Percentiles rank a stretch among this genome's conserved stretches.
These are phyloP conservation scores for Boletus eberwhitei DNA, from an alignment of 768 basidiomycete genomes.

Conservation along the genomic window DNA sequence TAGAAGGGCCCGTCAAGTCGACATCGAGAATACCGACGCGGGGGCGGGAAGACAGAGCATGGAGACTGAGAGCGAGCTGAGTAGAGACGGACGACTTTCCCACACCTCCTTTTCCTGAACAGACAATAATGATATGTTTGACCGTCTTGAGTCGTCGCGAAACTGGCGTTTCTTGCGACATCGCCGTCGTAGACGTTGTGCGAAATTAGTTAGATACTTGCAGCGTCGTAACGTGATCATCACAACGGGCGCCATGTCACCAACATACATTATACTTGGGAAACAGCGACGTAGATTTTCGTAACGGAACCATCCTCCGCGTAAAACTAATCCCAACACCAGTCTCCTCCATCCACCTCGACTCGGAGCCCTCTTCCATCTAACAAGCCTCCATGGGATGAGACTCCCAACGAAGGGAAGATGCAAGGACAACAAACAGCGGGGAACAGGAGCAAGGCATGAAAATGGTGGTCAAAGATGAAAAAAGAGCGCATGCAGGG, in stretches of 20 bases:
- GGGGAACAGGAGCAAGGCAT: constrained; percentile 25
- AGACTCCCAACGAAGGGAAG: constrained; percentile 49
- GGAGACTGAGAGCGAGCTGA: constrained; percentile 87
- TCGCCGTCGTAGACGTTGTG: neutral
- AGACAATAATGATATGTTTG: constrained; percentile 85
- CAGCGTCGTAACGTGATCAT: too few species aligned
- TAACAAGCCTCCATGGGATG: constrained; percentile 51
- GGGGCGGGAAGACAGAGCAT: constrained; percentile 59
- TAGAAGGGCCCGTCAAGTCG: constrained; percentile 91
- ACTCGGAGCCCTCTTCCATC: constrained; percentile 67
- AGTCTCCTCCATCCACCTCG: constrained; percentile 17
- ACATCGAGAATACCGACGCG: constrained; percentile 90
- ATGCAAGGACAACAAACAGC: constrained; percentile 63
- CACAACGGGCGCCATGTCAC: too few species aligned
- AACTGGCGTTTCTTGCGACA: constrained; percentile 53
- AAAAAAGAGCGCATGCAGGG: constrained; percentile 19
- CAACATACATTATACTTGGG: neutral
- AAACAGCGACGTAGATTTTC: neutral
- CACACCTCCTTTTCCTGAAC: constrained; percentile 97
- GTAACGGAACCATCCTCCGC: neutral
- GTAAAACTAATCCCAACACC: neutral
- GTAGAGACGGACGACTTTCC: constrained; percentile 96
- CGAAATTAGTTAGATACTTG: neutral
- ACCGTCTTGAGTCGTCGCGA: constrained; percentile 68
- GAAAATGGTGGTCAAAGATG: constrained; percentile 18